These are phyloP conservation scores for Collybia nuda DNA, from an alignment of 768 basidiomycete species.

Conservation along the genomic window DNA sequence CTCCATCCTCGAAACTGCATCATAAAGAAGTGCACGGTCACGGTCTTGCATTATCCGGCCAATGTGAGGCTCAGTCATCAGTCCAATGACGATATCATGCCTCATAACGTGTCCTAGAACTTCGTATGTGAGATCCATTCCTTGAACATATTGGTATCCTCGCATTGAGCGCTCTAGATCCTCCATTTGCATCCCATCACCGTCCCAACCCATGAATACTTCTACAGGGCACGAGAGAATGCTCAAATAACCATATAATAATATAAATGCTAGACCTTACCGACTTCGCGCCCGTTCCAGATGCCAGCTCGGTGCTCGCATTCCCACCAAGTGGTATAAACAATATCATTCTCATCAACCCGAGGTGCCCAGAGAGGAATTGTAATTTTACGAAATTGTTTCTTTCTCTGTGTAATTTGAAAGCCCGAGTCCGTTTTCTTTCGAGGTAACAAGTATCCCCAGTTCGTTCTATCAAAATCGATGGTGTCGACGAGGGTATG, in stretches of 20 bases:
- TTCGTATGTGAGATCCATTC: constrained; percentile 33
- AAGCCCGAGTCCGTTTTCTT: constrained; percentile 24
- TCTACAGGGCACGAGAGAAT: constrained; percentile 20
- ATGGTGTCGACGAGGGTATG: constrained; percentile 26
- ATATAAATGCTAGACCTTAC: constrained; percentile 16
- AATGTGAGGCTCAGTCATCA: constrained; percentile 34
- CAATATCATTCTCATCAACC: constrained; percentile 35
- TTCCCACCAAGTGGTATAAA: constrained; percentile 26
- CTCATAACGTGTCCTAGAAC: constrained; percentile 31
- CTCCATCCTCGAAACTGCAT: constrained; percentile 28
- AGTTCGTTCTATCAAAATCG: constrained; percentile 33
- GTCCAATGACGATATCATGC: constrained; percentile 29
- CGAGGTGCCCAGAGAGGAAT: constrained; percentile 34
- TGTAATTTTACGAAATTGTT: constrained; percentile 19
- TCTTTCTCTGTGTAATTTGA: constrained; percentile 26
- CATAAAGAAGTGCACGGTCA: constrained; percentile 30
- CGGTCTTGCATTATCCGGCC: constrained; percentile 26
- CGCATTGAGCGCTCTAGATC: constrained; percentile 25
- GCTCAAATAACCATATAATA: not conserved
- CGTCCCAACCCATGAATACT: constrained; percentile 29
- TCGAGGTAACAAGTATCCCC: constrained; percentile 29
- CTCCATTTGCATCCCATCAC: constrained; percentile 2
- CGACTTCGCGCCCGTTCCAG: constrained; percentile 38
- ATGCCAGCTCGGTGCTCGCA: constrained; percentile 29
- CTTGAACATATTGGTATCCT: constrained; percentile 24